Evolutionary conservation across 2,329 filamentous ascomycete species (phyloP).

Genomic region (Ramularia endophylla): DNA sequence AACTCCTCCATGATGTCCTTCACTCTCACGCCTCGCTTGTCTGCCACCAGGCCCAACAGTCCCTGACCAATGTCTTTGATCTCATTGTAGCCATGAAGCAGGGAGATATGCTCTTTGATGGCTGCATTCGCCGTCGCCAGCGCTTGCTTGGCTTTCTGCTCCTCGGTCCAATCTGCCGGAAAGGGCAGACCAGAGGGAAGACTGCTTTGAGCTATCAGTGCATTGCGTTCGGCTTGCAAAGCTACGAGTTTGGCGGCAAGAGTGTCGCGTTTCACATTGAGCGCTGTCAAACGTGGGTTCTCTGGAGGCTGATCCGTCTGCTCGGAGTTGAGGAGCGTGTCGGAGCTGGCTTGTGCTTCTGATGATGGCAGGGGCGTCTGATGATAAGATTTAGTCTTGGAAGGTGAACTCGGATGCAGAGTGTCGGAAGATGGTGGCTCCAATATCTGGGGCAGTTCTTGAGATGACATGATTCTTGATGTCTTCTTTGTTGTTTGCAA

Average conservation of each 20-base stretch:
- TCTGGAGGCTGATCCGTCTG: neutral
- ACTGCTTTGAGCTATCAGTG: constrained; percentile 27
- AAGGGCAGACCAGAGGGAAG: constrained; percentile 25
- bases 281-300: constrained; percentile 19
- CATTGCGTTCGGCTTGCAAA: constrained; percentile 39
- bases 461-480: neutral
- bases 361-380: neutral
- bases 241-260: constrained; percentile 45
- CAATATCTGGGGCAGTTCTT: neutral
- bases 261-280: constrained; percentile 26
- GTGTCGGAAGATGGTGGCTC: constrained; percentile 5
- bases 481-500: neutral
- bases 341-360: neutral
- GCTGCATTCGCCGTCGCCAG: constrained; percentile 45
- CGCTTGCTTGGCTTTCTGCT: constrained; percentile 25
- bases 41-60: constrained; percentile 61
- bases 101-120: constrained; percentile 57
- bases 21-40: constrained; percentile 53
- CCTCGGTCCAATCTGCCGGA: constrained; percentile 20
- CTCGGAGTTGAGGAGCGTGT: neutral
- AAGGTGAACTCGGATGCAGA: constrained; percentile 9
- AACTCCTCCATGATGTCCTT: constrained; percentile 45
- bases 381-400: constrained; percentile 7
- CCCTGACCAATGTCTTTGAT: constrained; percentile 63
- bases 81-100: constrained; percentile 65